Base-by-base conservation (phyloP, 1,284 basidiomycete genomes). In the Cryptococcus neoformans region DNA sequence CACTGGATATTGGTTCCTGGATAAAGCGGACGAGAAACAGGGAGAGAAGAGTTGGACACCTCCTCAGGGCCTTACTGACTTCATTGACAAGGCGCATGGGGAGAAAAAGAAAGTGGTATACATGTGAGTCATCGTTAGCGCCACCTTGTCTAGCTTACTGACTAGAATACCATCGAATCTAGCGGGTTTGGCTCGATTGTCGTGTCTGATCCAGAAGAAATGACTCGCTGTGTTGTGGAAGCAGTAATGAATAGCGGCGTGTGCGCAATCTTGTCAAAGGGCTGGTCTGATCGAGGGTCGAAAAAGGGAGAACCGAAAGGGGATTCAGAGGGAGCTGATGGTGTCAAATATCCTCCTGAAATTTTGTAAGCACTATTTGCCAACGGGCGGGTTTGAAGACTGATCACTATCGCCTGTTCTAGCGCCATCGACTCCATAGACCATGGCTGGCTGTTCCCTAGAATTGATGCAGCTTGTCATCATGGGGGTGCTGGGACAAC, bases 401-500 rank as follows among this genome's bases (percentile, higher is more conserved):
- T 56, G 42, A 55, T 38, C 10, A 11, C 50, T 17, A 16, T 12
- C 28, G 28, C 28, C 28, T 28, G 28, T 28, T 7, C 2, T 48
- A 74, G 72, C 74, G 78, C 85, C 1, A 87, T 99, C 58, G 82
- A 87, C 34, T 92, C 92, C 2, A 85, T 98, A 50, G 95, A 95
- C 42, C 95, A 99, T 70, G 92, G 97, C 70, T 98, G 96, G 96
- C 79, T 99, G 39, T 99, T 99, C 81, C 85, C 85, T 57, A 84
- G 87, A 52, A 91, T 99, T 61, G 90, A 97, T 72, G 95, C 93
- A 10, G 92, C 92, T 17, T 96, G 93, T 66, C 95, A 99, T 80
- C 95, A 99, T 70, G 93, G 95, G 58, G 95, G 95, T 51, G 92
- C 95, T 4, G 95, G 95, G 16, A 97, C 95, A 0, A 91, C 92